These are phyloP conservation scores for Entomortierella parvispora DNA, from an alignment of 192 early-diverging fungal genomes.

Conservation along the genomic window DNA sequence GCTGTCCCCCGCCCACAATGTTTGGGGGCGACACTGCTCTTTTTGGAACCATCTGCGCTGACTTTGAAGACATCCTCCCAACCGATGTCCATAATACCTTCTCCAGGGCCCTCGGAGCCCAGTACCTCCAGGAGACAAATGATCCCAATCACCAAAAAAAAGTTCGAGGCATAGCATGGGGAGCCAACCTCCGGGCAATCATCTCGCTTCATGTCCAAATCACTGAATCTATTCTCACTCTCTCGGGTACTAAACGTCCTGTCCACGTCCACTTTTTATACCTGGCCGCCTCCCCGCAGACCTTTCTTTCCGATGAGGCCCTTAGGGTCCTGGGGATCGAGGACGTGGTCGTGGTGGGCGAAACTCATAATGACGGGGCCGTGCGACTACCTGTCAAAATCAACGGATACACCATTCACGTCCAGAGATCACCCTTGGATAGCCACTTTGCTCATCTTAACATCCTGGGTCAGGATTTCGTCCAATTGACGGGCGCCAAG, in stretches of 20 bases:
- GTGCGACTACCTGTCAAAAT: slow-evolving; percentile 32
- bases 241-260: slow-evolving; percentile 19
- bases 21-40: neutral
- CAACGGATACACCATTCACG: slow-evolving; percentile 21
- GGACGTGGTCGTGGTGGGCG: slow-evolving; percentile 31
- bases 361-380: neutral
- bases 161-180: slow-evolving; percentile 24
- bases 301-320: slow-evolving; percentile 27
- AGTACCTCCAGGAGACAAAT: slow-evolving; percentile 21
- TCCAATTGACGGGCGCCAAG: slow-evolving; percentile 15
- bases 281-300: slow-evolving; percentile 20
- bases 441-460: slow-evolving; percentile 44
- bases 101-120: slow-evolving; percentile 11
- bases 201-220: slow-evolving; percentile 33
- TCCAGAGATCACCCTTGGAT: slow-evolving; percentile 22
- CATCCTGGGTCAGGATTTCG: slow-evolving; percentile 44
- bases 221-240: slow-evolving; percentile 27
- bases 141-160: neutral
- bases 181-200: slow-evolving; percentile 20
- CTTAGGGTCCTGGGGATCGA: slow-evolving; percentile 20
- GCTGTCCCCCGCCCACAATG: neutral
- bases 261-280: slow-evolving; percentile 37
- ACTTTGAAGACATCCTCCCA: slow-evolving; percentile 40
- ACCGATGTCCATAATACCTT: slow-evolving; percentile 23
- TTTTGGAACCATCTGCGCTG: slow-evolving; percentile 31